Evolutionary conservation across 108 stramenopile species (phyloP), one percentile per base, ranked within the genome.

Genomic region (Nitzschia sp.): DNA sequence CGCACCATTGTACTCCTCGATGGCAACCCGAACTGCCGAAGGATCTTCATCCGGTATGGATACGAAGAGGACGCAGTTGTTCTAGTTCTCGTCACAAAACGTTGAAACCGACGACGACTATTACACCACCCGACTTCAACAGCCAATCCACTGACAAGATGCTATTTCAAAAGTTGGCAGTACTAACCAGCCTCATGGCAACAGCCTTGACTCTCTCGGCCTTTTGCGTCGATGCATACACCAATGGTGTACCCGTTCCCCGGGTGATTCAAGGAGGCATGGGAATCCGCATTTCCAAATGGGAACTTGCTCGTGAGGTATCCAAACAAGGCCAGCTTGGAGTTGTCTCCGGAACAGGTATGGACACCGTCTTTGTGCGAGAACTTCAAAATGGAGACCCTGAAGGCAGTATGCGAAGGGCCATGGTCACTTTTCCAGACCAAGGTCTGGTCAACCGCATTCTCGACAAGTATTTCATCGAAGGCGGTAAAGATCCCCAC

Each of bases 211-310:
- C 38, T 13, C 9, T 13, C 6, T 13, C 38, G 13, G 13, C 6
- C n/a, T 19, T 4, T 51, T 9, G 49, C 49, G 49, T 51, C 21
- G 49, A 51, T 4, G 49, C 49, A 5, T 51, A 51, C 21, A 19
- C n/a, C 21, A 51, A 51, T 51, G 49, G 49, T 51, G 49, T 23
- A 4, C 38, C 38, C 38, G 4, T 66, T 30, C 78, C 78, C 6
- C 60, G 60, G 6, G 74, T 79, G 8, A 79, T 79, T 59, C 78
- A 79, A 60, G 78, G 78, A 0, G 82, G 82, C 1, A 82, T 82
- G 82, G 82, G 82, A 23, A 65, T 82, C 19, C 62, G 82, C 2
- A 82, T 82, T 24, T 76, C 74, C 1, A 66, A 69, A 1, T 82
- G 82, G 82, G 51, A 75, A 32, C 68, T 82, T 32, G 82, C 82